Evolutionary conservation across 2,329 filamentous ascomycete genomes (phyloP), one percentile per base, ranked within the genome.

Genomic region (Penicillium sp.): DNA sequence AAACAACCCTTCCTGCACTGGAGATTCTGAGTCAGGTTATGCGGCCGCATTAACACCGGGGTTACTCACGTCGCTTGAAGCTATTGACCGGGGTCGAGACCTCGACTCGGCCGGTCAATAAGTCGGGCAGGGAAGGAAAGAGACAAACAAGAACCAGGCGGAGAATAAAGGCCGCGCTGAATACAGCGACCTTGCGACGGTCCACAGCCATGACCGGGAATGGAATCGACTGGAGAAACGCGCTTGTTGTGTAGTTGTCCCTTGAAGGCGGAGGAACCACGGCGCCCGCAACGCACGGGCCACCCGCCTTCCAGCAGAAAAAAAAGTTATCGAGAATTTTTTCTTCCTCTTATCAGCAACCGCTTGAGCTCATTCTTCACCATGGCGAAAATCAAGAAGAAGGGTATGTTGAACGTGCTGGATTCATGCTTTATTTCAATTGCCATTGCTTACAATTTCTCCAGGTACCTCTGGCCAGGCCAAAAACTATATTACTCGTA

Each of bases 401-500:
- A 92, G 79, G 92, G 85, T 83, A 74, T 61, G 69, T 18, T 25
- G 22, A 38, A n/a, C n/a, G 7, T 25, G 18, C n/a, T 38, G 9
- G 11, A 36, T 18, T 48, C 13, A 16, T 24, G 5, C 25, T 9
- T 6, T 5, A 14, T 41, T 27, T 31, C 13, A 24, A 46, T 55
- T 50, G 35, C 44, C 50, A 25, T 33, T 25, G 48, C 60, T 68
- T 43, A 66, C 36, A 38, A 40, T 53, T 14, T 35, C 45, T 46
- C 31, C 27, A 87, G 85, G 92, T 70, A 85, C 89, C 72, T 81
- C 92, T 71, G 94, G 94, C 73, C 88, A 90, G 74, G 91, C 92
- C 78, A 96, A 94, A 79, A 99, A 99, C 82, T 99, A 92, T 80
- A 91, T 99, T 65, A 99, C 94, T 51, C 84, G 94, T 73, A 96